phyloP scores from a whole-genome alignment of 495 filamentous ascomycete genomes.

The Hypoxylon perforatum region DNA sequence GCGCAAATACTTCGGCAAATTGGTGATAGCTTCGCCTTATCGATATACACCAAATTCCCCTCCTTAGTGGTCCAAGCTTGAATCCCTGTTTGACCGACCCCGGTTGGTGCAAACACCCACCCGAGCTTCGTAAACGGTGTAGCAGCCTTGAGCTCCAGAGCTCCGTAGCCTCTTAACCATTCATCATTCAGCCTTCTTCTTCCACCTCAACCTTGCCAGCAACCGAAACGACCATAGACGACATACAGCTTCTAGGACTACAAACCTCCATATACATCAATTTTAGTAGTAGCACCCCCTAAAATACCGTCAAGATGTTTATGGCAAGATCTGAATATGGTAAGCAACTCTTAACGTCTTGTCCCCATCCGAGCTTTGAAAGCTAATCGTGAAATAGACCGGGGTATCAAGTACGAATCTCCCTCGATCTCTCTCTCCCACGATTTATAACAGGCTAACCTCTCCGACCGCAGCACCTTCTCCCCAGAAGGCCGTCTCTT shows the following conservation, averaged over 20 bases:
- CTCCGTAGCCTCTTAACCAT: constrained; percentile 26
- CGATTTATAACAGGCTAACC: constrained; percentile 29
- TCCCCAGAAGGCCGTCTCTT: constrained; percentile 99
- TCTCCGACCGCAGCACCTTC: constrained; percentile 80
- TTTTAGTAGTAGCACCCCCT: constrained; percentile 9
- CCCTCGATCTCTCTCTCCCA: constrained; percentile 13
- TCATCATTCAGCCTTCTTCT: constrained; percentile 40
- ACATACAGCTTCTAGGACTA: constrained; percentile 29
- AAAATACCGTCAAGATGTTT: constrained; percentile 83
- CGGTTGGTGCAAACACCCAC: constrained; percentile 29
- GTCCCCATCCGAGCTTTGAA: constrained; percentile 23
- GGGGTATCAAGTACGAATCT: constrained; percentile 91
- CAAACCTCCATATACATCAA: constrained; percentile 1
- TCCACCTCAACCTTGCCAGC: constrained; percentile 9
- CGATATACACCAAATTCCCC: neutral
- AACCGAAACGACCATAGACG: constrained; percentile 16
- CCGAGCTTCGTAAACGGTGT: constrained; percentile 47
- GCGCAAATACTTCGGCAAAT: too few species aligned
- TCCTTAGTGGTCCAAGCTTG: constrained; percentile 13
- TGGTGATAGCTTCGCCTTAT: neutral
- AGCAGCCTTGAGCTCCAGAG: constrained; percentile 50
- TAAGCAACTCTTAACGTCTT: constrained; percentile 50
- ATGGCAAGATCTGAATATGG: constrained; percentile 99
- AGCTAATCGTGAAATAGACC: constrained; percentile 69
- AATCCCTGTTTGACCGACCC: constrained; percentile 3